Evolutionary conservation across 257 asterid genomes (phyloP), one percentile per base, ranked within the genome.

Genomic region (Solanum chmielewskii): DNA sequence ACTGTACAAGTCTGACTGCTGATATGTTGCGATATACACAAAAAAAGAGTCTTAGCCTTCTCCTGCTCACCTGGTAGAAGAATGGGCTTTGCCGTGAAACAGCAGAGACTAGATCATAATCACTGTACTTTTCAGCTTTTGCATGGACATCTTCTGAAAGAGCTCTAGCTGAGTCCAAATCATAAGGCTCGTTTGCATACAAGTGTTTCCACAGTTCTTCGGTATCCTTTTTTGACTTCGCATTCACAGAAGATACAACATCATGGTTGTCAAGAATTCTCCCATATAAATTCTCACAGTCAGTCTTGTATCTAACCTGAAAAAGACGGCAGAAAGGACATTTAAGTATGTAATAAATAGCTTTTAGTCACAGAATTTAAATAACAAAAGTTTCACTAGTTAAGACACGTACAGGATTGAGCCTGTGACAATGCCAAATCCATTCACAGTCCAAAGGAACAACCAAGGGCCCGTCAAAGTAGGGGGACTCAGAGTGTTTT

Each of bases 401-500:
- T 82, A 16, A 82, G 88, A 80, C 81, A 71, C 96, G 33, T 93
- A 97, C 99, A 45, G 99, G 99, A 88, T 96, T 97, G 86, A 97
- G 98, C 87, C 99, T 93, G 94, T 97, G 99, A 88, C 98, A 94
- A 89, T 96, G 99, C 99, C 99, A 97, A 90, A 97, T 85, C 99
- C 99, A 97, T 92, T 97, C 99, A 82, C 98, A 96, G 88, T 97
- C 99, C 71, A 97, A 92, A 89, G 99, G 99, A 88, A 92, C 94
- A 86, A 96, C 98, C 89, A 97, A 80, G 35, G 95, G 95, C 78
- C 97, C 98, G 85, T 96, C 94, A 49, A 90, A 84, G 64, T 91
- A 88, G 33, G 90, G 95, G 74, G 95, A 90, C 86, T 93, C 94
- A n/a, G 93, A 91, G 90, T 97, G 98, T 87, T 92, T 95, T 87